These are phyloP conservation scores for Mycena haematopus DNA, from an alignment of 768 basidiomycete species.

Conservation along the genomic window DNA sequence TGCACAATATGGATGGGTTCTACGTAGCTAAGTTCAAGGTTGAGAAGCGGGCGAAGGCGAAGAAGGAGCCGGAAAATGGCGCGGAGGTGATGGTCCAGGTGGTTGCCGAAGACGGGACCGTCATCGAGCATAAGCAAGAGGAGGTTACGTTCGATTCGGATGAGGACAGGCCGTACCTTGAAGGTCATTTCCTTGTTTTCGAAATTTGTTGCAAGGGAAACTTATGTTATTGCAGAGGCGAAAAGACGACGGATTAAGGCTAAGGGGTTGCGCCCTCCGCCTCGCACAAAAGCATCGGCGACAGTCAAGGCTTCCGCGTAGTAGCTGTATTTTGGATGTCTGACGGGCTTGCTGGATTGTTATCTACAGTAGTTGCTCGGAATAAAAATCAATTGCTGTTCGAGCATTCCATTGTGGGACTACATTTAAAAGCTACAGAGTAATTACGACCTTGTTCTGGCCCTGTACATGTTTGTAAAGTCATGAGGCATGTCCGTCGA, in stretches of 20 bases:
- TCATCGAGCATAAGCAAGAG: conserved; percentile 35
- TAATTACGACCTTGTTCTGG: conserved; percentile 7
- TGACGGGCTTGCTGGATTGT: not conserved
- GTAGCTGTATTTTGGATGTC: not conserved
- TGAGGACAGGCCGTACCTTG: conserved; percentile 78
- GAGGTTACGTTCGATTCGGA: conserved; percentile 73
- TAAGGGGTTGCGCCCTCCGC: conserved; percentile 72
- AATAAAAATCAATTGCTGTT: too few relatives aligned
- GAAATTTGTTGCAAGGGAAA: not conserved
- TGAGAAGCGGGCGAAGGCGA: conserved; percentile 70
- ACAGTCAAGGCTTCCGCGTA: conserved; percentile 37
- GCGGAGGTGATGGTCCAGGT: conserved; percentile 40
- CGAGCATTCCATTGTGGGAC: not conserved
- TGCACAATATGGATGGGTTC: conserved; percentile 99
- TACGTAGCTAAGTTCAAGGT: conserved; percentile 98
- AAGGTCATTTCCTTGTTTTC: conserved; percentile 60
- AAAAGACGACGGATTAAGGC: conserved; percentile 80
- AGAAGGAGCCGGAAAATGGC: conserved; percentile 33
- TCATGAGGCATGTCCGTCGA: conserved; percentile 7
- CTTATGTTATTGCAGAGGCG: conserved; percentile 54
- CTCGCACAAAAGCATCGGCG: conserved; percentile 47
- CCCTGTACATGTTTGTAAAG: not conserved
- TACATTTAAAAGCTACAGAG: not conserved
- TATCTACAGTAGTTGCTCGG: too few relatives aligned
- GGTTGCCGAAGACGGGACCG: conserved; percentile 39